phyloP scores from a whole-genome alignment of 768 basidiomycete genomes.

The Cubamyces sp. region DNA sequence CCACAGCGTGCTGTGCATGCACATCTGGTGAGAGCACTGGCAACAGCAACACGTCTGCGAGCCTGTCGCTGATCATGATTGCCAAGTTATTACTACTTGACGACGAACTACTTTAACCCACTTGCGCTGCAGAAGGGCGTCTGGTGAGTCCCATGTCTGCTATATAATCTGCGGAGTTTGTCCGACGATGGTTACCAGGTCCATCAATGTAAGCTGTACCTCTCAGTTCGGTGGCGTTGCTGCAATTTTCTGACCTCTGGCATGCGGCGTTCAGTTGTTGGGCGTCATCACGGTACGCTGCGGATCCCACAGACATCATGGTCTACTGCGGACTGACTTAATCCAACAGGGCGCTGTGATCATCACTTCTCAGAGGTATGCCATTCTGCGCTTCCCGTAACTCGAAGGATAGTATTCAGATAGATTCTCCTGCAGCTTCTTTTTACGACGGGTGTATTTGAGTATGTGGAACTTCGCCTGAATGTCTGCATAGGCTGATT shows the following conservation, averaged over 20 bases:
- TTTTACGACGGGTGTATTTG: constrained; percentile 8
- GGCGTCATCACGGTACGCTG: constrained; percentile 16
- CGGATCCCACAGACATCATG: too few relatives aligned
- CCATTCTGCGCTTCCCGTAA: too few relatives aligned
- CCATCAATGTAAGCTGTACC: constrained; percentile 9
- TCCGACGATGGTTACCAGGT: constrained; percentile 8
- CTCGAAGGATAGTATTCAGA: too few relatives aligned
- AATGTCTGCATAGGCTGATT: not conserved
- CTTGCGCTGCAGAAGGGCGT: constrained; percentile 1
- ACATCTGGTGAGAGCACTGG: constrained; percentile 6
- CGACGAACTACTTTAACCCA: constrained; percentile 17
- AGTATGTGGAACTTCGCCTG: not conserved
- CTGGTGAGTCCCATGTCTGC: not conserved
- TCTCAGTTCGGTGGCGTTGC: not conserved
- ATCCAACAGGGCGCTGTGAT: constrained; percentile 1
- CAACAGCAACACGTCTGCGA: too few relatives aligned
- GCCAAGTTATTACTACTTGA: constrained; percentile 16
- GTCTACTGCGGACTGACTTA: too few relatives aligned
- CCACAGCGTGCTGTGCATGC: constrained; percentile 14
- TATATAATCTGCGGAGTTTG: not conserved
- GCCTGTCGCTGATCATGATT: too few relatives aligned
- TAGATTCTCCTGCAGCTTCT: not conserved
- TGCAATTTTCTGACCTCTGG: not conserved
- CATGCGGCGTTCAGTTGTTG: not conserved
- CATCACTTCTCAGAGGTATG: constrained; percentile 3